A percentile compares a stretch with the other conserved stretches of the same genome.
phyloP scores from a whole-genome alignment of 495 filamentous ascomycete species.

The Lophium mytilinum region DNA sequence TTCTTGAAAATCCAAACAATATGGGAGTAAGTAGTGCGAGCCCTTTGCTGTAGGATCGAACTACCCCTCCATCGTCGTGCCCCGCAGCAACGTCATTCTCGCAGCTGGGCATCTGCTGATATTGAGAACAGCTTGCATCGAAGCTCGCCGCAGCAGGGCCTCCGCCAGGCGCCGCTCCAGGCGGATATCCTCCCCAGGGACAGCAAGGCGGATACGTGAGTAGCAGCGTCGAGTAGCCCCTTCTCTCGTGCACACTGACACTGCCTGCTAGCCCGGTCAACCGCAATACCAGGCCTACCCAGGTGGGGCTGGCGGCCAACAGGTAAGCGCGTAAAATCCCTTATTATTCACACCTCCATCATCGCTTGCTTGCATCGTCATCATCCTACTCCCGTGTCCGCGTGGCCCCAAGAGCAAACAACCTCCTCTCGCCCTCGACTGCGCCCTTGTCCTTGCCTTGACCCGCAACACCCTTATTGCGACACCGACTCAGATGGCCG shows the following conservation, averaged over 20 bases:
- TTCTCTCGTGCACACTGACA: slow-evolving; percentile 1
- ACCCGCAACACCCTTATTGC: not conserved
- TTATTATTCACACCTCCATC: slow-evolving; percentile 6
- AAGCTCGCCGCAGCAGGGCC: slow-evolving; percentile 23
- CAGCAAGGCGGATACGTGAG: slow-evolving; percentile 23
- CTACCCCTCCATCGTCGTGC: not conserved
- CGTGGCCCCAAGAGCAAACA: not conserved
- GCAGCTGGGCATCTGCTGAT: not conserved
- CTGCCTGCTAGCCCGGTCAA: slow-evolving; percentile 23
- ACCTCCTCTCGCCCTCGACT: not conserved
- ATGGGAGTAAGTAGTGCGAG: slow-evolving; percentile 1
- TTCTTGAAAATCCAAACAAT: not conserved
- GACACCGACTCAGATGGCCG: not conserved
- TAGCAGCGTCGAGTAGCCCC: not conserved
- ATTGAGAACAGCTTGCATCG: slow-evolving; percentile 13
- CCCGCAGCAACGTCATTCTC: slow-evolving; percentile 3
- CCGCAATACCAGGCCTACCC: slow-evolving; percentile 30
- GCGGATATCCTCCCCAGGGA: slow-evolving; percentile 15
- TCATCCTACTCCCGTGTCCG: not conserved
- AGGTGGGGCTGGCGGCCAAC: slow-evolving; percentile 7
- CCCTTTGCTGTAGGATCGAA: not conserved
- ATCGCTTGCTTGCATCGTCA: slow-evolving; percentile 16
- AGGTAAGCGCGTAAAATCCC: not conserved
- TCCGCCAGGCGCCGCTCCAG: slow-evolving; percentile 12
- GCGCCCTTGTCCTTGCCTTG: not conserved